phyloP scores from a whole-genome alignment of 2,329 filamentous ascomycete genomes.

The Rutstroemia sp. region DNA sequence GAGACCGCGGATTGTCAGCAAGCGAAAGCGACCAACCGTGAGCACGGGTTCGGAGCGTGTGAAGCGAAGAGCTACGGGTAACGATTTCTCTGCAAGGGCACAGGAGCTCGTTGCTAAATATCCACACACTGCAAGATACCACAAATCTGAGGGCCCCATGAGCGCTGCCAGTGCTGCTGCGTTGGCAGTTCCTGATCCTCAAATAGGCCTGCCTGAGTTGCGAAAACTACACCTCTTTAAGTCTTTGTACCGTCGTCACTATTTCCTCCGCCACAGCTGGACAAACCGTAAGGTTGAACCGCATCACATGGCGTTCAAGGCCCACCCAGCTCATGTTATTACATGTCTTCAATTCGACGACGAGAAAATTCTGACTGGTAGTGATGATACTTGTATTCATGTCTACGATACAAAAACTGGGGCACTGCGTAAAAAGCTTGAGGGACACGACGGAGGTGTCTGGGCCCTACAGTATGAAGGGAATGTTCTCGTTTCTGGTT shows the following conservation, averaged over 20 bases:
- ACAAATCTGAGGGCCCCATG: slow-evolving; percentile 69
- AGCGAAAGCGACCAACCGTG: slow-evolving; percentile 27
- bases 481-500: slow-evolving; percentile 90
- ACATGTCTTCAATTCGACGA: slow-evolving; percentile 97
- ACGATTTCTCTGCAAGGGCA: slow-evolving; percentile 24
- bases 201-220: slow-evolving; percentile 69
- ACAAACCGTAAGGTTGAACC: slow-evolving; percentile 80
- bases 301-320: slow-evolving; percentile 89
- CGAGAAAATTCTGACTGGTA: slow-evolving; percentile 96
- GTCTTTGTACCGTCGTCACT: slow-evolving; percentile 86
- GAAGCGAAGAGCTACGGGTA: slow-evolving; percentile 26
- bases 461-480: slow-evolving; percentile 97
- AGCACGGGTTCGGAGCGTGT: slow-evolving; percentile 20
- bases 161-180: slow-evolving; percentile 83
- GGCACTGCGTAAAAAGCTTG: slow-evolving; percentile 70
- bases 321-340: slow-evolving; percentile 91
- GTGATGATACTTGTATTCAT: slow-evolving; percentile 95
- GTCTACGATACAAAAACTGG: slow-evolving; percentile 97
- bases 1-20: slow-evolving; percentile 23
- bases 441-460: slow-evolving; percentile 93
- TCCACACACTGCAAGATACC: slow-evolving; percentile 17
- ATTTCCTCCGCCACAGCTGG: slow-evolving; percentile 88
- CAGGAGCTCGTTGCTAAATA: slow-evolving; percentile 20
- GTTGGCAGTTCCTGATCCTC: slow-evolving; percentile 71
- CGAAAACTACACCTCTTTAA: slow-evolving; percentile 90